phyloP scores from a whole-genome alignment of 2,329 filamentous ascomycete species.

The Elsinoe batatas region DNA sequence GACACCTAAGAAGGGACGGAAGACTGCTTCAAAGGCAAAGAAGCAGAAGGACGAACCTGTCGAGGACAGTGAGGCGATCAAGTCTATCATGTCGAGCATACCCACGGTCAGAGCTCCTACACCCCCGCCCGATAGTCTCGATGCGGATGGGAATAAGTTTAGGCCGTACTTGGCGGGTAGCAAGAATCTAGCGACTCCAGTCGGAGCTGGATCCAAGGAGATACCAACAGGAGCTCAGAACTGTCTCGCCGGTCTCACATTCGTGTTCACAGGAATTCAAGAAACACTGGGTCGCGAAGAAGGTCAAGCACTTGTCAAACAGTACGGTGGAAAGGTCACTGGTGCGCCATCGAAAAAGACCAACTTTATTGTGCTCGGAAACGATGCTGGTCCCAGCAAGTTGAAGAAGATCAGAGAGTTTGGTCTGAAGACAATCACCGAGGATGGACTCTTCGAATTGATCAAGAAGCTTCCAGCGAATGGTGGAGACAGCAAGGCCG shows the following conservation, averaged over 20 bases:
- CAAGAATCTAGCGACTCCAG: constrained; percentile 43
- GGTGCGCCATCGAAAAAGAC: constrained; percentile 83
- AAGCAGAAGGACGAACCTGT: constrained; percentile 55
- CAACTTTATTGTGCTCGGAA: constrained; percentile 81
- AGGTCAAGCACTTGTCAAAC: constrained; percentile 75
- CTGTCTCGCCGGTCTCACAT: constrained; percentile 78
- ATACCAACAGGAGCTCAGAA: constrained; percentile 78
- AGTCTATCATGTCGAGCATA: constrained; percentile 81
- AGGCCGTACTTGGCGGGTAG: constrained; percentile 49
- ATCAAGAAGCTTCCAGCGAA: constrained; percentile 73
- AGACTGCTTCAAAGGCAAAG: constrained; percentile 45
- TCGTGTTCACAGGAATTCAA: constrained; percentile 90
- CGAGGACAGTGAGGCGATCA: constrained; percentile 60
- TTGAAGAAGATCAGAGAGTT: constrained; percentile 72
- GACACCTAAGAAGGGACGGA: constrained; percentile 49
- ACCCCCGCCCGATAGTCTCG: constrained; percentile 55
- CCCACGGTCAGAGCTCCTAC: constrained; percentile 73
- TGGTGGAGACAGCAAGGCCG: constrained; percentile 79
- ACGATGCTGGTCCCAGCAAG: constrained; percentile 88
- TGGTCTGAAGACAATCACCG: constrained; percentile 84
- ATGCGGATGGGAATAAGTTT: constrained; percentile 64
- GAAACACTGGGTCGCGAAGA: constrained; percentile 74
- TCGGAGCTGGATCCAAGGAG: constrained; percentile 56
- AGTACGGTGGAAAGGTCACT: constrained; percentile 87
- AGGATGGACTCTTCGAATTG: constrained; percentile 80